A percentile compares a stretch with the other conserved stretches of the same genome.
These are phyloP conservation scores for Phytophthora ramorum DNA, from an alignment of 352 stramenopile species.

Conservation along the genomic window DNA sequence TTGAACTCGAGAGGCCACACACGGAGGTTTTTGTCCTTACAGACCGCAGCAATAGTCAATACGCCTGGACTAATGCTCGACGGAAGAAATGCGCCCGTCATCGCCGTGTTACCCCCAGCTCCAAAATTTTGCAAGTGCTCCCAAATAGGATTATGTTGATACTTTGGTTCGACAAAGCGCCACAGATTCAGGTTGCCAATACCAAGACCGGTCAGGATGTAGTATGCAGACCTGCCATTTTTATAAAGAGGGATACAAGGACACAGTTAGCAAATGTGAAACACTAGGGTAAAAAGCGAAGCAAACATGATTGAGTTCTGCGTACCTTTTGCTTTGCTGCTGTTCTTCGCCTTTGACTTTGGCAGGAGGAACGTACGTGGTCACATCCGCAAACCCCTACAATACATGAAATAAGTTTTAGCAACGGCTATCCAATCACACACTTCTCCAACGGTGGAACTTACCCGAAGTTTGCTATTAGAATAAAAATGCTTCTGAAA, in stretches of 20 bases:
- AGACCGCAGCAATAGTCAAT: conserved; percentile 55
- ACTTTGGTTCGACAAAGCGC: conserved; percentile 65
- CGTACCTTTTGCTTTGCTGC: conserved; percentile 22
- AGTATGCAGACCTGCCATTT: conserved; percentile 63
- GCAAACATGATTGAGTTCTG: background rate
- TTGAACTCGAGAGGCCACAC: conserved; percentile 69
- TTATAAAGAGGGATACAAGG: background rate
- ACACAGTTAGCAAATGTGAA: conserved; percentile 4
- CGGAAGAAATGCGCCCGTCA: conserved; percentile 63
- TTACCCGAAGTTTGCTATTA: conserved; percentile 66
- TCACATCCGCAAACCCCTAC: conserved; percentile 81
- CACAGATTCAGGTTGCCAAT: conserved; percentile 77
- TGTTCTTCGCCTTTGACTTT: conserved; percentile 1
- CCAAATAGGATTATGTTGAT: conserved; percentile 50
- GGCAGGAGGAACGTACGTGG: conserved; percentile 42
- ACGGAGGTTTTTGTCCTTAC: conserved; percentile 66
- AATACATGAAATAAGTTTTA: conserved; percentile 8
- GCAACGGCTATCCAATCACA: conserved; percentile 5
- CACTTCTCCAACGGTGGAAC: background rate
- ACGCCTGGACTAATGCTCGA: conserved; percentile 28
- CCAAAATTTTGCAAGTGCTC: conserved; percentile 61
- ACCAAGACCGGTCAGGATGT: conserved; percentile 74
- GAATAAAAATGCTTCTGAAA: conserved; percentile 79
- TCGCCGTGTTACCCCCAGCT: conserved; percentile 65
- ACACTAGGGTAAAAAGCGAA: background rate